phyloP scores from a whole-genome alignment of 805 yeast species.

The Zygoascus tannicola region DNA sequence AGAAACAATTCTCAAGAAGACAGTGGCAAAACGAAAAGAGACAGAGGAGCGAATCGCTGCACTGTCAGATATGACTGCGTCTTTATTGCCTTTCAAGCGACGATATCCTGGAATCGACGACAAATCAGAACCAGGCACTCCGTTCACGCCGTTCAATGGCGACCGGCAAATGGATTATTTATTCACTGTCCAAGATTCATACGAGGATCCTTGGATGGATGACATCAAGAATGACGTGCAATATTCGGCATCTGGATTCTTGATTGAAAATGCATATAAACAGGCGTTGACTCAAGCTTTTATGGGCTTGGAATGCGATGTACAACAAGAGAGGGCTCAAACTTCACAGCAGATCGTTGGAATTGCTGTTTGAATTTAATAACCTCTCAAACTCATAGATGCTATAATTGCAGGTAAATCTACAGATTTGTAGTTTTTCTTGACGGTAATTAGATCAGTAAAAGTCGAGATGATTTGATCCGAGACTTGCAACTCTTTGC shows the following conservation, averaged over 20 bases:
- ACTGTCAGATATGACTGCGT: neutral
- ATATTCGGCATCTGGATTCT: conserved; percentile 80
- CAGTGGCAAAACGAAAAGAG: conserved; percentile 15
- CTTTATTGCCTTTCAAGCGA: neutral
- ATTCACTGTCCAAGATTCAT: conserved; percentile 40
- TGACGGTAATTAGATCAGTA: conserved; percentile 9
- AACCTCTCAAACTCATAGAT: conserved; percentile 17
- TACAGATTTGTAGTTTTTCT: conserved; percentile 14
- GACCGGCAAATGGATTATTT: conserved; percentile 55
- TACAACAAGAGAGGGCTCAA: conserved; percentile 43
- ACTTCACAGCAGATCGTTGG: neutral
- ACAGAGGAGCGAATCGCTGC: conserved; percentile 16
- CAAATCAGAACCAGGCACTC: conserved; percentile 31
- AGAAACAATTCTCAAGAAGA: conserved; percentile 9
- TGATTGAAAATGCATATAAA: conserved; percentile 56
- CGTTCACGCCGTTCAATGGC: conserved; percentile 93
- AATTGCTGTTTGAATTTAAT: too few species aligned
- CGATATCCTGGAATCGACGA: neutral
- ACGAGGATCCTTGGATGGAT: conserved; percentile 57
- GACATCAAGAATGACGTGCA: conserved; percentile 48
- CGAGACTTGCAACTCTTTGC: conserved; percentile 9
- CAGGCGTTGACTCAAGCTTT: conserved; percentile 83
- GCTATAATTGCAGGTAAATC: conserved; percentile 12
- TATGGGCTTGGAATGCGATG: conserved; percentile 75
- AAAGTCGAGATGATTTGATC: conserved; percentile 7